Conservation (phyloP, 495 filamentous ascomycete genomes). For the Xylaria castorea region DNA sequence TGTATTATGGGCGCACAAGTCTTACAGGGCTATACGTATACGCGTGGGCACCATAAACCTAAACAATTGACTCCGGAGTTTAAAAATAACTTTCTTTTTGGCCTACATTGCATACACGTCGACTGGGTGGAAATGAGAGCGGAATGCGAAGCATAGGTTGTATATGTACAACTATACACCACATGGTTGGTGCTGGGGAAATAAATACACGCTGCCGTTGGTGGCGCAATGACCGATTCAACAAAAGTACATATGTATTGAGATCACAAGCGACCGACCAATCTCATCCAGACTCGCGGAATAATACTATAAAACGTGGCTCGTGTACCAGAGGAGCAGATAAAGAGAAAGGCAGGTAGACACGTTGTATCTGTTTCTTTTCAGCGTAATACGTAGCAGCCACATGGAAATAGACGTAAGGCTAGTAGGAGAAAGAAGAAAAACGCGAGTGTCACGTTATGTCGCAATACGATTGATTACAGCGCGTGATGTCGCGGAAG, state of each 20-base stretch:
- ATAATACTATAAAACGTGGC: conserved; percentile 5
- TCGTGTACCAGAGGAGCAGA: not conserved
- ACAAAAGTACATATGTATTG: not conserved
- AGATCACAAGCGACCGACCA: not conserved
- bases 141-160: not conserved
- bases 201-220: not conserved
- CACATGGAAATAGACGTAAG: not conserved
- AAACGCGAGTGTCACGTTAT: not conserved
- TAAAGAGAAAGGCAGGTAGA: not conserved
- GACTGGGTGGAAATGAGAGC: not conserved
- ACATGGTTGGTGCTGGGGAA: not conserved
- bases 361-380: not conserved
- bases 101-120: not conserved
- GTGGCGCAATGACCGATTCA: not conserved
- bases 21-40: not conserved
- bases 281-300: not conserved
- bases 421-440: not conserved
- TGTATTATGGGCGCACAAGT: not conserved
- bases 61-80: not conserved
- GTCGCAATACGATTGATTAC: not conserved
- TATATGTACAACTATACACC: not conserved
- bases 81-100: not conserved
- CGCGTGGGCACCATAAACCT: not conserved
- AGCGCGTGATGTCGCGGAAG: not conserved
- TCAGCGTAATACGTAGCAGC: not conserved